These are phyloP conservation scores for Polyporus tsugae DNA, from an alignment of 1,284 basidiomycete species.

Conservation along the genomic window DNA sequence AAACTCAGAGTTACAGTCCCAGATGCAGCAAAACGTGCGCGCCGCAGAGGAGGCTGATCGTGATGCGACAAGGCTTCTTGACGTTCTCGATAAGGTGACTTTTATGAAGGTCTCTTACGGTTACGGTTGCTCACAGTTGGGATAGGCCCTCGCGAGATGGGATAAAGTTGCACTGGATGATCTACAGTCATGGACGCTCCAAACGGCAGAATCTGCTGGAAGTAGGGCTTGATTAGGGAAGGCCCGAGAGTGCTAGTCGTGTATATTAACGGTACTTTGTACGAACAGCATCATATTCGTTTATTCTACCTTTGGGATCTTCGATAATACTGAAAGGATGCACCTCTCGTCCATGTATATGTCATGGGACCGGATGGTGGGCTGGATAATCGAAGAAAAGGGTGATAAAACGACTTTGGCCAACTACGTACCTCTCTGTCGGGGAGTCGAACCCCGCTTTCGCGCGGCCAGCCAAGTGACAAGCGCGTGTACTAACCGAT, in stretches of 20 bases:
- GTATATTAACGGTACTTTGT: background rate
- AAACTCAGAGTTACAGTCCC: slow-evolving; percentile 55
- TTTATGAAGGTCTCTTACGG: slow-evolving; percentile 7
- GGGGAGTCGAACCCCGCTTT: slow-evolving; percentile 53
- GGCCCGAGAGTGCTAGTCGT: background rate
- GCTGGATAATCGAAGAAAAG: too few species aligned
- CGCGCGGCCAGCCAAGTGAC: slow-evolving; percentile 38
- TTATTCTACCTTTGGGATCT: background rate
- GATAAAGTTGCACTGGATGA: slow-evolving; percentile 64
- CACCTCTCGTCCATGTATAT: background rate
- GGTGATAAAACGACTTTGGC: too few species aligned
- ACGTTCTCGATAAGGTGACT: slow-evolving; percentile 63
- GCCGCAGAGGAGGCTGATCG: slow-evolving; percentile 56
- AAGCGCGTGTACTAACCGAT: slow-evolving; percentile 21
- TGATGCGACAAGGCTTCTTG: slow-evolving; percentile 54
- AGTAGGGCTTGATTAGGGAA: slow-evolving; percentile 23
- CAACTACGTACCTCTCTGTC: slow-evolving; percentile 47
- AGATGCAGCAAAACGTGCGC: slow-evolving; percentile 57
- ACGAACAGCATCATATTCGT: background rate
- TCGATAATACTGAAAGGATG: too few species aligned
- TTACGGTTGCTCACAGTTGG: slow-evolving; percentile 3
- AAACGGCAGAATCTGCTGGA: slow-evolving; percentile 54
- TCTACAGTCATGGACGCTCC: slow-evolving; percentile 68
- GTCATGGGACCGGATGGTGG: background rate
- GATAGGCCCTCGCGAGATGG: slow-evolving; percentile 63